Evolutionary conservation across 73 alveolate genomes (phyloP).

Genomic region (Stentor roeselii): DNA sequence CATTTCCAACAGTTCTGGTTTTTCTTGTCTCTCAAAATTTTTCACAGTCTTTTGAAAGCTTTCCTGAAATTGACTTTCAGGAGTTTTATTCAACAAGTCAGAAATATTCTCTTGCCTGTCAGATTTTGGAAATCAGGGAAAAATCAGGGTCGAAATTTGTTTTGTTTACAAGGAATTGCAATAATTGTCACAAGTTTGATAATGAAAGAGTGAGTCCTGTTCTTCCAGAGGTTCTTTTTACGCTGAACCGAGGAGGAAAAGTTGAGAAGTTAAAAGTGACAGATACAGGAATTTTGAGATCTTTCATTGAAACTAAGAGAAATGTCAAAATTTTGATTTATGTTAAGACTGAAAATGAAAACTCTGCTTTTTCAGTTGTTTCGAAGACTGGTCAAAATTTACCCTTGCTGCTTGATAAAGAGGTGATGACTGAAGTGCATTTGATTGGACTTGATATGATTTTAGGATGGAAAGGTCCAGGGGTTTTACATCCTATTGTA

Average conservation of each 20-base stretch:
- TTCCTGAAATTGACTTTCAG: slow-evolving; percentile 71
- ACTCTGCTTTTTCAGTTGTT: background rate
- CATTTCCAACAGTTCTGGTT: slow-evolving; percentile 66
- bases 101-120: slow-evolving; percentile 69
- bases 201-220: slow-evolving; percentile 37
- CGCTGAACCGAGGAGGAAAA: background rate
- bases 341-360: background rate
- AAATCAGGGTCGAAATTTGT: slow-evolving; percentile 59
- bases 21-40: slow-evolving; percentile 71
- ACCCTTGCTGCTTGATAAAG: background rate
- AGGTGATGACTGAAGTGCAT: background rate
- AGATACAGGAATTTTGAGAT: background rate
- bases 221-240: background rate
- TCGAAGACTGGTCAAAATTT: background rate
- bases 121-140: slow-evolving; percentile 56
- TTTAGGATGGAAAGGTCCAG: slow-evolving; percentile 12
- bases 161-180: slow-evolving; percentile 38
- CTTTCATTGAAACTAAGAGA: background rate
- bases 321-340: background rate
- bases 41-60: too few relatives aligned
- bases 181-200: slow-evolving; percentile 53
- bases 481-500: background rate
- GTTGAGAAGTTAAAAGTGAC: background rate
- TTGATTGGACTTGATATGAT: background rate
- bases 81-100: slow-evolving; percentile 62